Evolutionary conservation across 23 red algal genomes (phyloP), one percentile per base, ranked within the genome.

Genomic region (Agarophyton chilense): DNA sequence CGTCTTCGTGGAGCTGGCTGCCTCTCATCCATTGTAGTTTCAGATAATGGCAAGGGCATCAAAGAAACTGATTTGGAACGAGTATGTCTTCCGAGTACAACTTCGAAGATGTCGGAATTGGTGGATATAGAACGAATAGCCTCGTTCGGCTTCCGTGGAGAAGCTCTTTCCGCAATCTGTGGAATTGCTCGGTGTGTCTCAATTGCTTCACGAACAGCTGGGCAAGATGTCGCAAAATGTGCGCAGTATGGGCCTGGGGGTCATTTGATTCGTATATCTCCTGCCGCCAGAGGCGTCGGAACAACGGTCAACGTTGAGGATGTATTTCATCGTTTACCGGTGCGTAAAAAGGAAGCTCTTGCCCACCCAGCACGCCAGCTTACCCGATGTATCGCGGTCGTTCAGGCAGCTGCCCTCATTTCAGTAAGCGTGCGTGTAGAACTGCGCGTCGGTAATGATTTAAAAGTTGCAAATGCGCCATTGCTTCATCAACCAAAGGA

Each of bases 81-180:
- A 8, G 39, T 98, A 4, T 95, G 92, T 54, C 72, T 47, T 29
- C 81, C 82, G 33, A 52, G 52, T 33, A 78, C 92, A 14, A 98
- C 96, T 25, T 98, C 96, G 0, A 98, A 98, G 84, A n/a, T 87
- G 21, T 67, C 62, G 9, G 17, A 77, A 58, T 19, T 52, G 7
- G 66, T 71, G 19, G 92, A 95, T 47, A 54, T 98, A 7, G 73
- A 72, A 31, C 31, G 38, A 19, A 64, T 98, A 22, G 51, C 43
- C 34, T 81, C 96, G 56, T 90, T 86, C 12, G 96, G 96, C 19
- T 98, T 98, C 84, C 96, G 96, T 35, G 96, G 96, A 21, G 81
- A 95, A 79, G 96, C 96, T 7, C 91, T 98, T 29, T 79, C 92
- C 26, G 89, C 96, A 0, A 90, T 98, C 9, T 87, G 90, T 32